These are phyloP conservation scores for Penicillium salamii DNA, from an alignment of 495 filamentous ascomycete genomes.

Conservation along the genomic window DNA sequence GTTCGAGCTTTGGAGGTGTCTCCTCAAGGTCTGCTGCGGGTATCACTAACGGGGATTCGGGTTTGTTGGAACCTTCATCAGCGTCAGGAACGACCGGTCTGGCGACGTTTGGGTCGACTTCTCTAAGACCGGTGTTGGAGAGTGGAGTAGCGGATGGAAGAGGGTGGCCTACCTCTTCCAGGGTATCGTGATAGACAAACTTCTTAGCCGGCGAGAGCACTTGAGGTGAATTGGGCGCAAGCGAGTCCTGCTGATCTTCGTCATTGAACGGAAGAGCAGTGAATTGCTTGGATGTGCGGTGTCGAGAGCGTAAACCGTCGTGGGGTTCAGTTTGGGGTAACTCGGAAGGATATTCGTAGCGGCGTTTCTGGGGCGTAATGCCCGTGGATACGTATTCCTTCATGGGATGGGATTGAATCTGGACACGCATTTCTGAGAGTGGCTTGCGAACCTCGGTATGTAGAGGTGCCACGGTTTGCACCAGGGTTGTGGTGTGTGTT, in stretches of 20 bases:
- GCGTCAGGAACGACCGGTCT: slow-evolving; percentile 33
- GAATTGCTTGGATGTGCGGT: slow-evolving; percentile 46
- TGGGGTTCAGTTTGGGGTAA: slow-evolving; percentile 76
- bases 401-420: slow-evolving; percentile 58
- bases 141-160: slow-evolving; percentile 32
- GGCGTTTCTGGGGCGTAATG: slow-evolving; percentile 73
- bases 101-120: slow-evolving; percentile 54
- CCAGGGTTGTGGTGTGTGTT: slow-evolving; percentile 48
- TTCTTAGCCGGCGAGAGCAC: slow-evolving; percentile 33
- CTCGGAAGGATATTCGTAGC: slow-evolving; percentile 70
- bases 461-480: slow-evolving; percentile 56
- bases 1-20: slow-evolving; percentile 33
- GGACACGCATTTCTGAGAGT: slow-evolving; percentile 63
- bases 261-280: slow-evolving; percentile 34
- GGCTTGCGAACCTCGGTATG: slow-evolving; percentile 60
- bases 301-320: slow-evolving; percentile 59
- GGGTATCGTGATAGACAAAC: slow-evolving; percentile 44
- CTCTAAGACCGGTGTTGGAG: slow-evolving; percentile 51
- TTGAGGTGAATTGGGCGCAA: slow-evolving; percentile 23
- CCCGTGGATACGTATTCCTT: slow-evolving; percentile 82
- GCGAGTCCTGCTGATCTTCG: slow-evolving; percentile 20
- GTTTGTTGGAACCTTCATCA: slow-evolving; percentile 17
- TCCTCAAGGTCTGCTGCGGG: slow-evolving; percentile 16
- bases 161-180: slow-evolving; percentile 41
- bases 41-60: slow-evolving; percentile 15